A percentile compares a stretch with the other conserved stretches of the same genome.
phyloP scores from a whole-genome alignment of 176 grass and related monocot genomes.

The Zoysia pacifica region DNA sequence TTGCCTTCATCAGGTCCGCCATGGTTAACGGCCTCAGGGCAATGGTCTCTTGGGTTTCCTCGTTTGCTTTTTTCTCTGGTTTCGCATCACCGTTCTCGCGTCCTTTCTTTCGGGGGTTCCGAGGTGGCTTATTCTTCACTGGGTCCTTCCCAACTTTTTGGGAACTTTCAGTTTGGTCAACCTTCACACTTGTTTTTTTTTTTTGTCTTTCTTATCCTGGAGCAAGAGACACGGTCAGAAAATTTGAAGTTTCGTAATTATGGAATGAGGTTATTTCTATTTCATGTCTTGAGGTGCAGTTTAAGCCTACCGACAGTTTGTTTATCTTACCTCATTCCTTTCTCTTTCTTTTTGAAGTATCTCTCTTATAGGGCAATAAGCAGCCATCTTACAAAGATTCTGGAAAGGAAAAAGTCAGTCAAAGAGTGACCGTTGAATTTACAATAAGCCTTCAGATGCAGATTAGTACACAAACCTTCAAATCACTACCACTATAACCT shows the following conservation, averaged over 20 bases:
- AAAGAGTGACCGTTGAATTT: conserved; percentile 1
- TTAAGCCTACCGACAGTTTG: background rate
- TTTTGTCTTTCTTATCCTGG: too few species aligned
- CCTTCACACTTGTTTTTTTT: background rate
- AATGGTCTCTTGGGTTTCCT: conserved; percentile 16
- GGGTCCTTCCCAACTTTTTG: conserved; percentile 5
- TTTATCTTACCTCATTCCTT: conserved; percentile 55
- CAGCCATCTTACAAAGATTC: conserved; percentile 76
- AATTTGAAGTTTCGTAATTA: background rate
- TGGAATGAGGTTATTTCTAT: background rate
- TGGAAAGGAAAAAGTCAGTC: conserved; percentile 19
- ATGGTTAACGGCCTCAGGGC: conserved; percentile 76
- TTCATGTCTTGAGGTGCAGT: background rate
- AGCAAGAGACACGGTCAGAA: conserved; percentile 12
- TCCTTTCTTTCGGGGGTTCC: conserved; percentile 1
- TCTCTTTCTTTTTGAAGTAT: conserved; percentile 70
- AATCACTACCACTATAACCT: conserved; percentile 85
- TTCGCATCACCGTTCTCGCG: conserved; percentile 6
- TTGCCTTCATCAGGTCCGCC: conserved; percentile 85
- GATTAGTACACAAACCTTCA: conserved; percentile 68
- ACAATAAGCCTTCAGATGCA: background rate
- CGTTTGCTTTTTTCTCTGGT: background rate
- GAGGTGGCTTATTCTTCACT: conserved; percentile 1
- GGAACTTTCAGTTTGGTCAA: background rate
- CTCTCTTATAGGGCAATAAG: conserved; percentile 81